A percentile compares a stretch with the other conserved stretches of the same genome.
These are phyloP conservation scores for Mortierella polycephala DNA, from an alignment of 371 early-diverging fungal species.

Conservation along the genomic window DNA sequence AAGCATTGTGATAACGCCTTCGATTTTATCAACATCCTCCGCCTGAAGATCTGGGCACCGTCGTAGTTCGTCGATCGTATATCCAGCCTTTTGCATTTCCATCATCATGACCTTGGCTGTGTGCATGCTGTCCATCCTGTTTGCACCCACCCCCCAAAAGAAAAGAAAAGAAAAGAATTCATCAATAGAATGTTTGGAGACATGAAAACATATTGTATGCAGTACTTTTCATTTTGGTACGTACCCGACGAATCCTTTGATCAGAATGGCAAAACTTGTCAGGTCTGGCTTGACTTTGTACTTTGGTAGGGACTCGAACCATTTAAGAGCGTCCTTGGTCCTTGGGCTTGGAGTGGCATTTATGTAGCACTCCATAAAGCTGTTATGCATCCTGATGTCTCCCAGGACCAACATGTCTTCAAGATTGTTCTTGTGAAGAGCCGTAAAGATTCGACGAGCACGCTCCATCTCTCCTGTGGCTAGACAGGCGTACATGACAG, in stretches of 20 bases:
- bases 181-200: too few relatives aligned
- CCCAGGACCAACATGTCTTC: constrained; percentile 77
- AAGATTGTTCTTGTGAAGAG: constrained; percentile 70
- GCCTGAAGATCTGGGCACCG: constrained; percentile 58
- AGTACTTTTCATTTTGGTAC: constrained; percentile 12
- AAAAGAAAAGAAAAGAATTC: background rate
- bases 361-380: constrained; percentile 82
- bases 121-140: constrained; percentile 64
- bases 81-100: constrained; percentile 70
- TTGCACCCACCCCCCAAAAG: background rate
- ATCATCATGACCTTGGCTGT: constrained; percentile 70
- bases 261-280: constrained; percentile 81
- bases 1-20: constrained; percentile 51
- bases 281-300: constrained; percentile 68
- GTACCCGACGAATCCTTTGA: constrained; percentile 77
- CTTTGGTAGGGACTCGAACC: constrained; percentile 75
- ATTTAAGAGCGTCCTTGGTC: constrained; percentile 73
- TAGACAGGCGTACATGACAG: constrained; percentile 82
- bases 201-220: background rate
- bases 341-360: constrained; percentile 60
- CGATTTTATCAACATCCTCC: constrained; percentile 58
- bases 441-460: constrained; percentile 82
- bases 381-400: constrained; percentile 83
- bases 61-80: constrained; percentile 57
- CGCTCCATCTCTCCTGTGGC: constrained; percentile 76